Base-by-base conservation (phyloP, 2,329 filamentous ascomycete species). In the Diaporthe citriasiana region DNA sequence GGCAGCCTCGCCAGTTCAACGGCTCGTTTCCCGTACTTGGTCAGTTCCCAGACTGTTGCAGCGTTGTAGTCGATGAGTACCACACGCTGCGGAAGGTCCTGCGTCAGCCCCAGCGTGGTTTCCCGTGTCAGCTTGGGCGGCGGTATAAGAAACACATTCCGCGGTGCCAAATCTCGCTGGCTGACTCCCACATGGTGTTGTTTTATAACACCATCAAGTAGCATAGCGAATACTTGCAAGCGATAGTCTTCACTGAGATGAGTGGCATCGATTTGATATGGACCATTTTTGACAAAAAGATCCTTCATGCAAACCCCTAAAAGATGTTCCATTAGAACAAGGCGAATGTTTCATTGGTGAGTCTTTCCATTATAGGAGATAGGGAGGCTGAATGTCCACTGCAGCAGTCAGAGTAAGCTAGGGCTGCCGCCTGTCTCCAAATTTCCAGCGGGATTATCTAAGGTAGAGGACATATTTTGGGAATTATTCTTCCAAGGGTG, bases 341-440 rank as follows among this genome's bases (percentile, higher is more conserved):
- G 45, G 45, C 63, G 63, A 68, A 68, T 33, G 33, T 22, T 45
- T 17, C 63, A 38, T 27, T 38, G 45, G 25, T 45, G 22, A 38
- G 33, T 51, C 53, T n/a, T 30, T 17, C 45, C 45, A 30, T 66
- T 51, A 51, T 51, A 51, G 25, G 45, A 53, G 30, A 66, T 51
- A 51, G 63, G 63, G 30, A 66, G 63, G 63, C 45, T 66, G 45
- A 66, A 53, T 7, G 63, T 25, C 63, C 63, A 66, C 56, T 59
- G 35, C 35, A 59, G 56, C 25, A 59, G 25, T 40, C 56, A 22
- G 35, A 59, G 56, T 59, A 33, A 59, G 56, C 56, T 40, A 59
- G 35, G 33, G 17, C 19, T 59, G 35, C 19, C 35, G 56, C 35
- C 22, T 10, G 56, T 59, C 56, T 59, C 56, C 10, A 12, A 59